Conservation (phyloP, 73 alveolate species). For the Symbiodinium natans region DNA sequence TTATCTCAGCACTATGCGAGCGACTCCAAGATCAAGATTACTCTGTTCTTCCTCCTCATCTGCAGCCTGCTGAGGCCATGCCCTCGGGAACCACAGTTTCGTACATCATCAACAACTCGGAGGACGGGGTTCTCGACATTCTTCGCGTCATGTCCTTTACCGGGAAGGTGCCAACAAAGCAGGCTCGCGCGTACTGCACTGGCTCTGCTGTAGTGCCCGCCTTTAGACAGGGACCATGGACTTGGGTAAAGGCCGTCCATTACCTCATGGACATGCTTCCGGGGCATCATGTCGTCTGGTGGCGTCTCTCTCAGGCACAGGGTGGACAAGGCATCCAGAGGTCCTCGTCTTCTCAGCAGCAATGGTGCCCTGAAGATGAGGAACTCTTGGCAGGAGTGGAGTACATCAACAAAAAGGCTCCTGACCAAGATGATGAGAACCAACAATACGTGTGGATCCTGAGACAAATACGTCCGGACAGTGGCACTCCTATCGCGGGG, state of each 20-base stretch:
- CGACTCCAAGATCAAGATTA: neutral
- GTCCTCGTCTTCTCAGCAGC: neutral
- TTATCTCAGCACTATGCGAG: neutral
- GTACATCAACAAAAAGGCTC: conserved; percentile 1
- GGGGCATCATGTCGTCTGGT: neutral
- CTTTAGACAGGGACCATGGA: conserved; percentile 40
- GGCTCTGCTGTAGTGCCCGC: neutral
- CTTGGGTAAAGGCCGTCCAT: neutral
- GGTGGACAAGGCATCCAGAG: neutral
- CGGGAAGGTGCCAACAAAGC: neutral
- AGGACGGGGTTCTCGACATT: conserved; percentile 28
- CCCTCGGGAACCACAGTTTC: neutral
- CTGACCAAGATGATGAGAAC: conserved; percentile 1
- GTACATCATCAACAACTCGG: neutral
- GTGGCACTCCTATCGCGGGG: conserved; percentile 27
- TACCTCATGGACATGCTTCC: neutral
- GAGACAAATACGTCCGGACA: neutral
- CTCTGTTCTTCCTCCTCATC: neutral
- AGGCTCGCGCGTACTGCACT: neutral
- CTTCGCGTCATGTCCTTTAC: neutral
- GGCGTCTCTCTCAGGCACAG: neutral
- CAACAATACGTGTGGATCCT: conserved; percentile 6
- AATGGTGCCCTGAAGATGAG: neutral
- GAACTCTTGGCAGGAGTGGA: conserved; percentile 1
- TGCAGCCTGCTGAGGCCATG: neutral